These are phyloP conservation scores for Yamagishiella unicocca DNA, from an alignment of 139 green algal genomes.

Conservation along the genomic window DNA sequence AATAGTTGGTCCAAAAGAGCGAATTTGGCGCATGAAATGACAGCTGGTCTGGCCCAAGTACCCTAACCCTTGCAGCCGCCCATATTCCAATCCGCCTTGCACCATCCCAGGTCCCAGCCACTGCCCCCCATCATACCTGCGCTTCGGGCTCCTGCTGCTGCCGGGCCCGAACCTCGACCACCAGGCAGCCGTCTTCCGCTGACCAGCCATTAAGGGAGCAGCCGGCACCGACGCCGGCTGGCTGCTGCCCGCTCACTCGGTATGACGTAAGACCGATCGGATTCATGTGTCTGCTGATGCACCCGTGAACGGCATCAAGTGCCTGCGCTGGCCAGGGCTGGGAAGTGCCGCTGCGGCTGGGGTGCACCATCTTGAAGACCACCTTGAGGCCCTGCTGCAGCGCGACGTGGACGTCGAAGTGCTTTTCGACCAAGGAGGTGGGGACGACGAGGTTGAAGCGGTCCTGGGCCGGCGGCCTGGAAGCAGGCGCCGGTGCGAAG, in stretches of 20 bases:
- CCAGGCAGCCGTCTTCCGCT: neutral
- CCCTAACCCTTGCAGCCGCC: too few relatives aligned
- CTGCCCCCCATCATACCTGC: neutral
- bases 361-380: neutral
- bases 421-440: neutral
- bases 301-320: neutral
- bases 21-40: too few relatives aligned
- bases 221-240: neutral
- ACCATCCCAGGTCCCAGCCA: too few relatives aligned
- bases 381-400: neutral
- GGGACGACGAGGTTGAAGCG: slow-evolving; percentile 33
- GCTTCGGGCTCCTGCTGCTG: neutral
- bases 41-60: too few relatives aligned
- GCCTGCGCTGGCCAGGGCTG: neutral
- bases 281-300: neutral
- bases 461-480: neutral
- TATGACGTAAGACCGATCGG: slow-evolving; percentile 6
- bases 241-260: slow-evolving; percentile 5
- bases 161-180: neutral
- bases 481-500: neutral
- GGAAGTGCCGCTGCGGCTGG: neutral
- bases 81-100: too few relatives aligned
- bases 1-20: too few relatives aligned
- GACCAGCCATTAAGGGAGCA: slow-evolving; percentile 15
- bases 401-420: neutral